Evolutionary conservation across 2,329 filamentous ascomycete genomes (phyloP), one percentile per base, ranked within the genome.

Genomic region (Rutstroemia sp.): DNA sequence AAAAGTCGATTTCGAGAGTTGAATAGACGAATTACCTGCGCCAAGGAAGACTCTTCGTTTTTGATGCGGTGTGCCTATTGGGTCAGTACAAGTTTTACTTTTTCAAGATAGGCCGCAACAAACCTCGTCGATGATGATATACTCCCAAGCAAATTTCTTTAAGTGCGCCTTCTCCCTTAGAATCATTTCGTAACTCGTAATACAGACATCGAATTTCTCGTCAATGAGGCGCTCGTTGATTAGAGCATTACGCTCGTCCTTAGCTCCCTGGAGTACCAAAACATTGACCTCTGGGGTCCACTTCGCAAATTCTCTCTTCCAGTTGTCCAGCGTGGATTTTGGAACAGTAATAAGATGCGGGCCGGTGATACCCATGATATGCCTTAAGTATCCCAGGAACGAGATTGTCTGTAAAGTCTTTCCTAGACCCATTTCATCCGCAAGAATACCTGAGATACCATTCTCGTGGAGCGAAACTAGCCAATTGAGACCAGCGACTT

Each of bases 101-200:
- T 27, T 45, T 16, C 5, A 21, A 10, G 44, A 40, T 14, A 23
- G 8, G 45, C 17, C 25, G 46, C 16, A 45, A 56, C 62, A 47
- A 64, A 69, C 83, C 74, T 99, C 94, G 67, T 99, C 94, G 62
- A 99, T 96, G 64, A 99, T 96, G 72, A 99, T 99, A 73, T 99
- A 99, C 71, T 99, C 92, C 94, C 94, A 99, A 0, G 94, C 92
- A 71, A 99, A 95, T 72, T 97, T 97, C 75, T 94, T 96, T 63
- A 99, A 73, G 64, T 96, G 90, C 1, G 88, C 79, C 75, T 99
- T 97, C 70, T 99, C 94, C 57, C 94, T 84, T 12, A 99, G 78
- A 58, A 99, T 91, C 92, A 99, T 97, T 72, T 99, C 94, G 74
- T 99, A 99, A 71, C 92, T 96, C 14, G 94, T 99, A 70, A 99